Conservation (phyloP, 257 asterid genomes). For the Plectranthus barbatus region DNA sequence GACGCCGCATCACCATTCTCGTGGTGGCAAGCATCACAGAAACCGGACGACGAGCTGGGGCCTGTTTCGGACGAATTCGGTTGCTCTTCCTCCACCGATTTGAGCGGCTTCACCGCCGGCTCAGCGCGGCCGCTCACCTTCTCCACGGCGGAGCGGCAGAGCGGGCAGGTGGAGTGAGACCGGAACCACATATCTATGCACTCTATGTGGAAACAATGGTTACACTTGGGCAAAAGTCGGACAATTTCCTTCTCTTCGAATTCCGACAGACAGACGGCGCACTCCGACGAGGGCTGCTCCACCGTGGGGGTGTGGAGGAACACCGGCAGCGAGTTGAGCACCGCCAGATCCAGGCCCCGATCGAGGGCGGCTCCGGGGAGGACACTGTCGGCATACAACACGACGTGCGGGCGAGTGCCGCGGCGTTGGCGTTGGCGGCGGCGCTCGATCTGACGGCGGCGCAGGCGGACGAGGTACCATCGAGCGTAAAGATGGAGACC, state of each 20-base stretch:
- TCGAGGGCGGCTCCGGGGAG: conserved; percentile 18
- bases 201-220: conserved; percentile 57
- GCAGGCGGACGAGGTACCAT: conserved; percentile 47
- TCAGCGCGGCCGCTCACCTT: conserved; percentile 5
- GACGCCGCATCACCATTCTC: conserved; percentile 17
- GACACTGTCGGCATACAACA: conserved; percentile 34
- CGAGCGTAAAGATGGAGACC: conserved; percentile 54
- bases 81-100: no score
- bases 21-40: conserved; percentile 13
- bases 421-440: conserved; percentile 50
- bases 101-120: conserved; percentile 13
- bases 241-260: conserved; percentile 57
- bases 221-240: conserved; percentile 57
- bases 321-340: conserved; percentile 48
- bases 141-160: conserved; percentile 72
- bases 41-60: conserved; percentile 26
- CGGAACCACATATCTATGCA: conserved; percentile 89
- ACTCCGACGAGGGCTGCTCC: conserved; percentile 35
- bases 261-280: conserved; percentile 79
- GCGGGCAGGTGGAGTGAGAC: conserved; percentile 77
- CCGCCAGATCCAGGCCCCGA: conserved; percentile 53
- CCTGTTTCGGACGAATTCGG: conserved; percentile 25
- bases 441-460: conserved; percentile 43
- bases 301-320: conserved; percentile 30
- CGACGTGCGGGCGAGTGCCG: conserved; percentile 36